Conservation (phyloP, 1,139 yeast genomes). For the Yamadazyma diddensiae region DNA sequence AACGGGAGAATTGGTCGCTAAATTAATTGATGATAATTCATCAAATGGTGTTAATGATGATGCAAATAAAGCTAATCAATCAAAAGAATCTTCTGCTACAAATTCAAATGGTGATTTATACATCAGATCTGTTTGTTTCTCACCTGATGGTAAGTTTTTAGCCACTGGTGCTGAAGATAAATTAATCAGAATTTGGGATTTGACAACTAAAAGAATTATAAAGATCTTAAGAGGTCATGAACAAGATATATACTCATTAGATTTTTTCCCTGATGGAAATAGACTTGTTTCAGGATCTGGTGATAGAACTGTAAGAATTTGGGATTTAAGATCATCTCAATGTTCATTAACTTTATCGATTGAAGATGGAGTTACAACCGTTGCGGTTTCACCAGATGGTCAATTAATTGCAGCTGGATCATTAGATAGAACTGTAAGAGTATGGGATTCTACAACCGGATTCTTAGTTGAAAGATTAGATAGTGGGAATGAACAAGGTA, state of each 20-base stretch:
- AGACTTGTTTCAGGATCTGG: conserved; percentile 95
- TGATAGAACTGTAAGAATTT: conserved; percentile 92
- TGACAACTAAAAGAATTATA: conserved; percentile 79
- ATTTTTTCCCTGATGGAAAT: conserved; percentile 93
- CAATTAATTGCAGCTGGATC: conserved; percentile 95
- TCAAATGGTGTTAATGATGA: conserved; percentile 33
- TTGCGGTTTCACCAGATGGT: conserved; percentile 96
- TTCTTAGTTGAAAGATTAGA: conserved; percentile 90
- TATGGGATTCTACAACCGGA: conserved; percentile 96
- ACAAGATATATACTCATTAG: conserved; percentile 95
- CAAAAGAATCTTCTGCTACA: conserved; percentile 25
- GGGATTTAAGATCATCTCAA: conserved; percentile 93
- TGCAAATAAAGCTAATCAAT: conserved; percentile 26
- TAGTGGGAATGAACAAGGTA: conserved; percentile 80
- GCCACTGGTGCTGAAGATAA: conserved; percentile 99
- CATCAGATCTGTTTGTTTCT: conserved; percentile 92
- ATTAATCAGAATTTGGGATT: conserved; percentile 95
- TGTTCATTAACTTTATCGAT: conserved; percentile 86
- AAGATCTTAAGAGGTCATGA: conserved; percentile 93
- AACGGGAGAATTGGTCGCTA: conserved; percentile 87
- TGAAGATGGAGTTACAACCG: conserved; percentile 98
- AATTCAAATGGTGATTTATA: conserved; percentile 75
- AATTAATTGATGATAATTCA: conserved; percentile 77
- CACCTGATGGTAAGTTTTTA: conserved; percentile 92
- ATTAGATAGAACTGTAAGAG: conserved; percentile 90